A percentile compares a stretch with the other conserved stretches of the same genome.
phyloP scores from a whole-genome alignment of 371 early-diverging fungal genomes.

The Mortierella sp. region DNA sequence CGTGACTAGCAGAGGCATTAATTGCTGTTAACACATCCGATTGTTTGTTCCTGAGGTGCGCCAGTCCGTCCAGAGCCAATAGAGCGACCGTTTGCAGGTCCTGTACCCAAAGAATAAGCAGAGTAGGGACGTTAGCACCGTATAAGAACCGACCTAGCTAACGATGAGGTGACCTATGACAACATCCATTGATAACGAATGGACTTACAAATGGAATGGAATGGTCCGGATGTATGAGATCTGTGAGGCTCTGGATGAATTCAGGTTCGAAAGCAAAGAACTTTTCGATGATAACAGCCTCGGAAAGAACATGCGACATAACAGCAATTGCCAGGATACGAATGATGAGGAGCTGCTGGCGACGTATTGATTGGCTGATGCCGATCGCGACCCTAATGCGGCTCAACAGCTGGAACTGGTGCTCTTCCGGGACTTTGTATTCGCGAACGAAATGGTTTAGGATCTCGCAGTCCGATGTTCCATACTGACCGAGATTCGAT shows the following conservation, averaged over 20 bases:
- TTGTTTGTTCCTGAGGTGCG: slow-evolving; percentile 79
- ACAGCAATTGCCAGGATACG: slow-evolving; percentile 85
- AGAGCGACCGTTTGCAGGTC: slow-evolving; percentile 82
- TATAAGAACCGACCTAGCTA: too few species aligned
- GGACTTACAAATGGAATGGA: slow-evolving; percentile 64
- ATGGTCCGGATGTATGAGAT: slow-evolving; percentile 80
- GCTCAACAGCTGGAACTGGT: slow-evolving; percentile 83
- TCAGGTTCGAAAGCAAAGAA: slow-evolving; percentile 90
- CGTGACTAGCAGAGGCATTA: slow-evolving; percentile 95
- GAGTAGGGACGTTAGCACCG: not conserved
- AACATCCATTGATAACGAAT: slow-evolving; percentile 12
- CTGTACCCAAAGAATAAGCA: slow-evolving; percentile 42
- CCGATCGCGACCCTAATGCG: slow-evolving; percentile 80
- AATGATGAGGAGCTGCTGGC: slow-evolving; percentile 72
- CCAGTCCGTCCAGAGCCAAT: slow-evolving; percentile 85
- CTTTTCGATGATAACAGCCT: slow-evolving; percentile 76
- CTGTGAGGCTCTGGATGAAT: slow-evolving; percentile 80
- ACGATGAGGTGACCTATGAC: not conserved
- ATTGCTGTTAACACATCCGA: slow-evolving; percentile 87
- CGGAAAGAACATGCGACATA: slow-evolving; percentile 75
- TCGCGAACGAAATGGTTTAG: slow-evolving; percentile 38
- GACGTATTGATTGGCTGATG: slow-evolving; percentile 58
- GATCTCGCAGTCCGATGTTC: slow-evolving; percentile 54
- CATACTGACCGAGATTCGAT: slow-evolving; percentile 37
- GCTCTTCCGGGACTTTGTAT: slow-evolving; percentile 80